Evolutionary conservation across 2,329 filamentous ascomycete genomes (phyloP).

Genomic region (Epichloe gansuensis): DNA sequence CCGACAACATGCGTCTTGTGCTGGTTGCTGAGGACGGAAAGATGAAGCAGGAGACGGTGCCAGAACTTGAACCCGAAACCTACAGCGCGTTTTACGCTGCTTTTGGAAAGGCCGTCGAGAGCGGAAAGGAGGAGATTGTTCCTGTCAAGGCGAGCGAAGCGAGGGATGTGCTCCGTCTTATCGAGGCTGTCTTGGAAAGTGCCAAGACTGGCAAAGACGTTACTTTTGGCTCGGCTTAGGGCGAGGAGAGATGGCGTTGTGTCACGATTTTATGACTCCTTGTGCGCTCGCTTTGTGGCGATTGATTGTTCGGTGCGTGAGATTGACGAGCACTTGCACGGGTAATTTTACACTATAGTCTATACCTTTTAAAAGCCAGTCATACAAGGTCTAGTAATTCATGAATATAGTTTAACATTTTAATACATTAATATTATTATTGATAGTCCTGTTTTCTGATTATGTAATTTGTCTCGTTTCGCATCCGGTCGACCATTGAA

Average conservation of each 20-base stretch:
- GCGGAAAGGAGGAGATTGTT: constrained; percentile 35
- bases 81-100: constrained; percentile 56
- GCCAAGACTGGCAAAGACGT: constrained; percentile 35
- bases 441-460: too few species aligned
- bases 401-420: too few species aligned
- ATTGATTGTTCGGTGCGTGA: too few species aligned
- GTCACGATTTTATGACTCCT: too few species aligned
- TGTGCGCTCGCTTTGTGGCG: too few species aligned
- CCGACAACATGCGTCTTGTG: constrained; percentile 47
- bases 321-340: too few species aligned
- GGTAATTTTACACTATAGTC: too few species aligned
- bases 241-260: too few species aligned
- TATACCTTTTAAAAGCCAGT: too few species aligned
- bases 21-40: constrained; percentile 39
- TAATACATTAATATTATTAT: too few species aligned
- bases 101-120: constrained; percentile 34
- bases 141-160: constrained; percentile 42
- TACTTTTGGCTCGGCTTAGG: constrained; percentile 11
- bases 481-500: background rate
- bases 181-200: constrained; percentile 40
- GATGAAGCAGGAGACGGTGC: constrained; percentile 35
- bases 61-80: constrained; percentile 52
- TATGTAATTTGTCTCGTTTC: too few species aligned
- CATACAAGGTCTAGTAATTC: too few species aligned
- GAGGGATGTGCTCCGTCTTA: constrained; percentile 38